A percentile compares a stretch with the other conserved stretches of the same genome.
phyloP scores from a whole-genome alignment of 1,284 basidiomycete genomes.

The Amylostereum areolatum region DNA sequence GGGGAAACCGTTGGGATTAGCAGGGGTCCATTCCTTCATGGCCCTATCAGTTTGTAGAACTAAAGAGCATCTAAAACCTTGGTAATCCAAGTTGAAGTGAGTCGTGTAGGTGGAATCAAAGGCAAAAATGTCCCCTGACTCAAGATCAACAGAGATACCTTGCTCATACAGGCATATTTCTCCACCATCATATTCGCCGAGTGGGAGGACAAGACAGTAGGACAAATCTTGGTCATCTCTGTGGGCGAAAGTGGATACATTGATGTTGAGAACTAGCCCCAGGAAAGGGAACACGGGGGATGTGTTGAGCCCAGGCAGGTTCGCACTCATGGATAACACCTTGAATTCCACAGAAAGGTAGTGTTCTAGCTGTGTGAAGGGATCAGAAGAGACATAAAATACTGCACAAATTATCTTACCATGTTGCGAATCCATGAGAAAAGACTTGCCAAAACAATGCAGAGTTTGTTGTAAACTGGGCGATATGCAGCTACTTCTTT shows the following conservation, averaged over 20 bases:
- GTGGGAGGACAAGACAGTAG: slow-evolving; percentile 4
- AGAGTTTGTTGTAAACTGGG: background rate
- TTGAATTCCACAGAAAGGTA: background rate
- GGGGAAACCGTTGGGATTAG: too few species aligned
- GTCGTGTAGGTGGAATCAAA: slow-evolving; percentile 4
- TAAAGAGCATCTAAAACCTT: background rate
- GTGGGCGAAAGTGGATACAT: slow-evolving; percentile 6
- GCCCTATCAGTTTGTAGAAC: background rate
- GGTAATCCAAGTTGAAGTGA: slow-evolving; percentile 10
- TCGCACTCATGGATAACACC: background rate
- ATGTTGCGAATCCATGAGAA: background rate
- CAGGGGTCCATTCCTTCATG: background rate
- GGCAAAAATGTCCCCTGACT: slow-evolving; percentile 1
- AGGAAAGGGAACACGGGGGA: slow-evolving; percentile 3
- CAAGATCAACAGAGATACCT: slow-evolving; percentile 2
- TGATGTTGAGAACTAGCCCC: slow-evolving; percentile 9
- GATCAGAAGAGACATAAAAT: background rate
- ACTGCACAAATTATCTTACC: background rate
- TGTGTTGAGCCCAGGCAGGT: background rate
- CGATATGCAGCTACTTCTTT: background rate
- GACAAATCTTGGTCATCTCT: background rate
- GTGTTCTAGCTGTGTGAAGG: background rate
- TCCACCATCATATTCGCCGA: slow-evolving; percentile 6
- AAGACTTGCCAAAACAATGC: background rate
- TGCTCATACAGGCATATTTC: slow-evolving; percentile 3